These are phyloP conservation scores for Agrocybe chaxingu DNA, from an alignment of 768 basidiomycete species.

Conservation along the genomic window DNA sequence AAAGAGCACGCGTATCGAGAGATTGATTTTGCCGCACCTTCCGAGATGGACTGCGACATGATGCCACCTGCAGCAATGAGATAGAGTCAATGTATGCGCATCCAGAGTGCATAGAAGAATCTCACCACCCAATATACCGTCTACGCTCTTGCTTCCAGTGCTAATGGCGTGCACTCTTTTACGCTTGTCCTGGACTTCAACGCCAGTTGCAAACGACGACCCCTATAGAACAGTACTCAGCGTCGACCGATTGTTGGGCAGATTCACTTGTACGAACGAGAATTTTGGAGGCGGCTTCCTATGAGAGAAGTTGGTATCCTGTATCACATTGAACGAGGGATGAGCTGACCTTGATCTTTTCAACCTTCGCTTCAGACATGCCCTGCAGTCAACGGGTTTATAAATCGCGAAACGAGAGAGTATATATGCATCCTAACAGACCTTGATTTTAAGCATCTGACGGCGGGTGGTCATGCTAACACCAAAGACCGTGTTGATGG, in stretches of 20 bases:
- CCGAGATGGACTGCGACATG: conserved; percentile 91
- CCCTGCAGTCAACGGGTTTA: conserved; percentile 47
- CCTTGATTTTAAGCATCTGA: conserved; percentile 93
- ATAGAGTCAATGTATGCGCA: background rate
- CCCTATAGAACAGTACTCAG: conserved; percentile 47
- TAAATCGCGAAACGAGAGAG: conserved; percentile 3
- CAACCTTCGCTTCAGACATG: conserved; percentile 95
- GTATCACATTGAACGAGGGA: background rate
- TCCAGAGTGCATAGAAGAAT: background rate
- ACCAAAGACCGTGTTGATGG: conserved; percentile 82
- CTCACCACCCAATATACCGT: conserved; percentile 81
- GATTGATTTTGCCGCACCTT: conserved; percentile 46
- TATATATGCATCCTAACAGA: conserved; percentile 26
- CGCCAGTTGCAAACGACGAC: conserved; percentile 86
- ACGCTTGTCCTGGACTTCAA: conserved; percentile 85
- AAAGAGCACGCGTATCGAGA: background rate
- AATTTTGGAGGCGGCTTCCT: conserved; percentile 92
- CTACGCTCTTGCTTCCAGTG: conserved; percentile 91
- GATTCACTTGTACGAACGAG: conserved; percentile 42
- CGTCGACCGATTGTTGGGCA: background rate
- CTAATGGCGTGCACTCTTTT: conserved; percentile 81
- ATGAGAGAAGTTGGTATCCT: background rate
- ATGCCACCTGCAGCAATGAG: conserved; percentile 59
- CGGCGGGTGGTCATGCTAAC: conserved; percentile 90
- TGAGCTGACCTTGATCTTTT: conserved; percentile 80